These are phyloP conservation scores for Stachybotrys echinatus DNA, from an alignment of 2,329 filamentous ascomycete species.

Conservation along the genomic window DNA sequence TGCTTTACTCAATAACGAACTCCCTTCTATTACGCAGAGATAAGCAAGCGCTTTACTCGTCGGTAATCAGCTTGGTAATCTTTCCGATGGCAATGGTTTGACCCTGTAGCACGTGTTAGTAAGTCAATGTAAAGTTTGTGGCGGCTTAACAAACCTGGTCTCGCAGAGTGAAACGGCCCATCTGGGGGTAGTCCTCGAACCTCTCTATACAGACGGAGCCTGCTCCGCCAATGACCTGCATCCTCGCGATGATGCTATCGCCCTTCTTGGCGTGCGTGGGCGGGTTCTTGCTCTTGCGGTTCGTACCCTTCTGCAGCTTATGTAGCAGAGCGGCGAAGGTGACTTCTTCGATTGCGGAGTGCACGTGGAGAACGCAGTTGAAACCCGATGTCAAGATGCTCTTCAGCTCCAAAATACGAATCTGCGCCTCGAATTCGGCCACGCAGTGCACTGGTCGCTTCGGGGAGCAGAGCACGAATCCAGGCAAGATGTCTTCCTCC, in stretches of 20 bases:
- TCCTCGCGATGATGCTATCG: constrained; percentile 82
- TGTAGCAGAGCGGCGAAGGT: constrained; percentile 85
- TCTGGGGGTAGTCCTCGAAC: constrained; percentile 93
- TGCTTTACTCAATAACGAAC: no score
- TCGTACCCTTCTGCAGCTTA: constrained; percentile 92
- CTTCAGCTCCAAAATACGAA: constrained; percentile 91
- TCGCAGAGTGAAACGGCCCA: constrained; percentile 84
- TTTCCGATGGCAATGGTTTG: constrained; percentile 99
- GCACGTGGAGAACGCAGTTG: constrained; percentile 96
- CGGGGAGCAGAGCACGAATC: constrained; percentile 92
- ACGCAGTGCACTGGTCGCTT: constrained; percentile 94
- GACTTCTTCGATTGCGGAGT: constrained; percentile 96
- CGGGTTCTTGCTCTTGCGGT: constrained; percentile 85
- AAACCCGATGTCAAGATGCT: constrained; percentile 90
- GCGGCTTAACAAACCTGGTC: constrained; percentile 65
- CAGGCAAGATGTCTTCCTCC: constrained; percentile 93
- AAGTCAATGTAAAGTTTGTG: background rate
- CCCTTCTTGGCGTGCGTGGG: constrained; percentile 84
- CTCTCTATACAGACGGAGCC: constrained; percentile 87
- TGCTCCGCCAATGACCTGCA: constrained; percentile 81
- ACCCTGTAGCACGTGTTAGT: constrained; percentile 53
- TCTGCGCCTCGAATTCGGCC: constrained; percentile 87
- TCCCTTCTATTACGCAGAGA: no score
- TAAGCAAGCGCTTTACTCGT: constrained; percentile 10
- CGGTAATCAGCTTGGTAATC: constrained; percentile 78